These are phyloP conservation scores for Dictyostelium purpureum DNA, from an alignment of 78 protist species.

Conservation along the genomic window DNA sequence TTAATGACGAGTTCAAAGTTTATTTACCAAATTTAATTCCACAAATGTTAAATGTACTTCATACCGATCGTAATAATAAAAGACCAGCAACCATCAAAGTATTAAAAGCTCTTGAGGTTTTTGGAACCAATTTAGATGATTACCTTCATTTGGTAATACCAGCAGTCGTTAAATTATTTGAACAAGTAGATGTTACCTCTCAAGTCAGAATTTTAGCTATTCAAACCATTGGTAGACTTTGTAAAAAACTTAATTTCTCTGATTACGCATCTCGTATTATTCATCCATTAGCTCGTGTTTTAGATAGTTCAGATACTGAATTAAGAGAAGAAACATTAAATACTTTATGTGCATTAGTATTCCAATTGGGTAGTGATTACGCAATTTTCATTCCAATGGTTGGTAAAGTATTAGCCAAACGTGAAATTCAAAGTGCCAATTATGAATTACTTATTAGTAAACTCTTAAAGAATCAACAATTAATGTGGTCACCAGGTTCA, in stretches of 20 bases:
- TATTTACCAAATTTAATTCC: constrained; percentile 94
- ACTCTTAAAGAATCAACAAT: constrained; percentile 71
- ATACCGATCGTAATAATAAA: constrained; percentile 42
- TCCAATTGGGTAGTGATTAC: constrained; percentile 89
- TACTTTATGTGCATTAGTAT: constrained; percentile 85
- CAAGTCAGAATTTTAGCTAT: constrained; percentile 69
- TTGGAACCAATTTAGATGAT: constrained; percentile 94
- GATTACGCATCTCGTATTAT: constrained; percentile 92
- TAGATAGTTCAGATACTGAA: constrained; percentile 45
- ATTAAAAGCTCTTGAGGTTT: constrained; percentile 87
- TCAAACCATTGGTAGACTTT: constrained; percentile 83
- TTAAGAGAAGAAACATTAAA: constrained; percentile 71
- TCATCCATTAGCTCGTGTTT: constrained; percentile 92
- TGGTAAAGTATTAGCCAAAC: constrained; percentile 59
- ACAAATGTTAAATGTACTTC: constrained; percentile 80
- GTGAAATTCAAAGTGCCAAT: constrained; percentile 45
- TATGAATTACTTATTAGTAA: constrained; percentile 73
- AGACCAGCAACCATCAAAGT: constrained; percentile 56
- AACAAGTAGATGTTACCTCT: constrained; percentile 74
- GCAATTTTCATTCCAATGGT: constrained; percentile 92
- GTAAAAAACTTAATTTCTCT: constrained; percentile 78
- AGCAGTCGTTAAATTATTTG: constrained; percentile 86
- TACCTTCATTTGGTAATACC: constrained; percentile 94
- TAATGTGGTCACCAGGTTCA: constrained; percentile 12
- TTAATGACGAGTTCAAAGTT: constrained; percentile 93